Percentiles rank a stretch among this genome's conserved stretches.
Conservation (phyloP, 164 flowering plant species). For the Magnolia officinalis region DNA sequence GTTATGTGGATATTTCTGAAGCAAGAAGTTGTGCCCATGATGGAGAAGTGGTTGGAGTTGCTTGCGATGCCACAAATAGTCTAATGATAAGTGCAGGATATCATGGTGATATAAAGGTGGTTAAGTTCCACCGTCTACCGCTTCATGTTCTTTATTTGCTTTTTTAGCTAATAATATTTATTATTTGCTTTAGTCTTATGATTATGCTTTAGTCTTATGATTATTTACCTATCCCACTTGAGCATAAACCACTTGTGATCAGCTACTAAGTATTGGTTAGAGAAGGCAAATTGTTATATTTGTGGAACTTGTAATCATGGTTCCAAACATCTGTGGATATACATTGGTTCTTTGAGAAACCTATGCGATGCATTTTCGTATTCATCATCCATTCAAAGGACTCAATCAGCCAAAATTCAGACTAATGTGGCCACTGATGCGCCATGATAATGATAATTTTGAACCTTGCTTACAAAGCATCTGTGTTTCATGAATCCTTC, state of each 20-base stretch:
- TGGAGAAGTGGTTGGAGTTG: constrained; percentile 85
- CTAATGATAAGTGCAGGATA: constrained; percentile 87
- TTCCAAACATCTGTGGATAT: background rate
- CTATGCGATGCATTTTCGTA: background rate
- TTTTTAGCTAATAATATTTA: background rate
- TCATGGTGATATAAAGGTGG: constrained; percentile 90
- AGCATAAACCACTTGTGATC: background rate
- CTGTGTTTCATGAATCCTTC: too few species aligned
- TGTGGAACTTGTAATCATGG: background rate
- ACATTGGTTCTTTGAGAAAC: background rate
- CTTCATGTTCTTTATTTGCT: background rate
- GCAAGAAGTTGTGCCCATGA: constrained; percentile 56
- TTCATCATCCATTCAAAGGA: background rate
- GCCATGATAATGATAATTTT: too few species aligned
- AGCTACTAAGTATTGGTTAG: background rate
- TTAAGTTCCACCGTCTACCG: background rate
- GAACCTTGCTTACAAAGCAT: too few species aligned
- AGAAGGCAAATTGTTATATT: background rate
- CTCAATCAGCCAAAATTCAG: too few species aligned
- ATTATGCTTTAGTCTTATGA: background rate
- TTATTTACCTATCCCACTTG: too few species aligned
- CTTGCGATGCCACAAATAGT: constrained; percentile 91
- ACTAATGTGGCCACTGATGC: too few species aligned
- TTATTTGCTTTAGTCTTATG: background rate
- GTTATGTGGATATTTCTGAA: constrained; percentile 59